These are phyloP conservation scores for Marasmius tenuissimus DNA, from an alignment of 1,284 basidiomycete genomes.

Conservation along the genomic window DNA sequence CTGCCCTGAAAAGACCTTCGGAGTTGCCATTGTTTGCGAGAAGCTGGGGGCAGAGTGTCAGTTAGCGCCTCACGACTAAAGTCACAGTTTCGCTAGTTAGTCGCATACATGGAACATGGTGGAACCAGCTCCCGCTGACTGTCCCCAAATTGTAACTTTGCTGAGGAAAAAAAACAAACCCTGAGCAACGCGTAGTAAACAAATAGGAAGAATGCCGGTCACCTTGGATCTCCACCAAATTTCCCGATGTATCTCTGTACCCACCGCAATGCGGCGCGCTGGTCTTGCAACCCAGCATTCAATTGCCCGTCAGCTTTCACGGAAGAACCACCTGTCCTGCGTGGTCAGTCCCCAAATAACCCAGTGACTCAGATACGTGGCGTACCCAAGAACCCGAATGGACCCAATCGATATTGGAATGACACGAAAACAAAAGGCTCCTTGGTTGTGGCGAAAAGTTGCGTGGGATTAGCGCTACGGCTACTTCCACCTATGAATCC, in stretches of 20 bases:
- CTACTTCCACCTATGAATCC: slow-evolving; percentile 36
- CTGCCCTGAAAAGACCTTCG: slow-evolving; percentile 12
- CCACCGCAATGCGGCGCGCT: slow-evolving; percentile 35
- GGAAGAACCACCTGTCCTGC: background rate
- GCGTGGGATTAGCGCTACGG: slow-evolving; percentile 25
- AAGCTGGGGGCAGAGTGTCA: slow-evolving; percentile 4
- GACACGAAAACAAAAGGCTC: slow-evolving; percentile 39
- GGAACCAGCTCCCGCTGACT: slow-evolving; percentile 15
- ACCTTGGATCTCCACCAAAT: slow-evolving; percentile 15
- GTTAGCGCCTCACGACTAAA: background rate
- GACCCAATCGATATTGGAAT: slow-evolving; percentile 40
- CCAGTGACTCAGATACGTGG: background rate
- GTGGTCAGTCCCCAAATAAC: too few species aligned
- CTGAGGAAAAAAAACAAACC: background rate
- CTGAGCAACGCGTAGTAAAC: too few species aligned
- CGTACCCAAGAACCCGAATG: slow-evolving; percentile 39
- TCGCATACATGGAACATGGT: slow-evolving; percentile 14
- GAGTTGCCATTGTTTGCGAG: slow-evolving; percentile 12
- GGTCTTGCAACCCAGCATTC: slow-evolving; percentile 39
- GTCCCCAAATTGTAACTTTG: slow-evolving; percentile 17
- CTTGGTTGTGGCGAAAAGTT: slow-evolving; percentile 21
- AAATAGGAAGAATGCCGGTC: background rate
- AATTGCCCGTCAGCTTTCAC: slow-evolving; percentile 24
- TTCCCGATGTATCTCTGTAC: slow-evolving; percentile 13
- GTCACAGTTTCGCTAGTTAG: background rate